Evolutionary conservation across 2,329 filamentous ascomycete species (phyloP), one percentile per base, ranked within the genome.

Genomic region (Elsinoe perseae): DNA sequence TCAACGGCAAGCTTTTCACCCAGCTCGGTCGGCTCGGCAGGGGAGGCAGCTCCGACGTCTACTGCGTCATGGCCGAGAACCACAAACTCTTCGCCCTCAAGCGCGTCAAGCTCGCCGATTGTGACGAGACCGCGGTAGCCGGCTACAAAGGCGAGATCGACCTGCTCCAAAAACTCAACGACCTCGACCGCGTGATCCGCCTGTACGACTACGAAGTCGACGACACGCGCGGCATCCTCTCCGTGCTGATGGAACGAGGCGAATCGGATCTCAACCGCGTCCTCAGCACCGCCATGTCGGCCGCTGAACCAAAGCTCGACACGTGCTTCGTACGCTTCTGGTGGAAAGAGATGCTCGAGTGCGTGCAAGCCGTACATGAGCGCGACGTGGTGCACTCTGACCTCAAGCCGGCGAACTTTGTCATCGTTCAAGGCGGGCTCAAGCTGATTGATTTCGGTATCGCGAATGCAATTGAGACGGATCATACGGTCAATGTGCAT

Each of bases 331-430:
- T 93, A 10, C 86, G 93, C n/a, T 95, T 88, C 72, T 95, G 95
- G 76, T 98, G 93, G 93, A 93, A 95, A 70, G 93, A 98, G 73
- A 98, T 98, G 93, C 84, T 98, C 16, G 90, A 95, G 70, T 97
- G 93, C 68, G 83, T 98, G 4, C 82, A 88, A 63, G 83, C 92
- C 0, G 90, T 98, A 1, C 93, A 98, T 68, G 81, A 86, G 10
- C 80, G 86, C 68, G 90, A 96, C 66, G 91, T 98, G 61, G 93
- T 98, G 2, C 93, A 98, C 72, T 95, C 90, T 0, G 93, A 98
- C 68, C 78, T 98, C 34, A 98, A 98, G 71, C 93, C 93, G 0
- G 91, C 91, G 64, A 98, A 98, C 69, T 98, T 98, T 69, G 86
- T 98, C 21, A 79, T 97, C 18, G 90, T 95, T 16, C 84, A 90